Base-by-base conservation (phyloP, 2,329 filamentous ascomycete genomes). In the Colletotrichum phormii region DNA sequence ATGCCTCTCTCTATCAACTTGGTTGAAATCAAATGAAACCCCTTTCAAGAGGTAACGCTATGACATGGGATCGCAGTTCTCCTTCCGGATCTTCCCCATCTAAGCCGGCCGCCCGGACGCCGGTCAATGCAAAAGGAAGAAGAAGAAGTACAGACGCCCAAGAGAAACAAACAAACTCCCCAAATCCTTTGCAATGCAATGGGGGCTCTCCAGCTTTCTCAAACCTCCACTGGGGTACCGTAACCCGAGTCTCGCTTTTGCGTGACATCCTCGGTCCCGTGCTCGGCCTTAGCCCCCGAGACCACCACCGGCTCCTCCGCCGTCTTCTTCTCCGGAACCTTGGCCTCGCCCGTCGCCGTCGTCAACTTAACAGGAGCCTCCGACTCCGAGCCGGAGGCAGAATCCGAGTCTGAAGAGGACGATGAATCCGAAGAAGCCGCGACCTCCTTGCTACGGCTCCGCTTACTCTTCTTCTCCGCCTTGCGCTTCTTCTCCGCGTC, bases 401-500 rank as follows among this genome's bases (percentile, higher is more conserved):
- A 57, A 3, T 42, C 49, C 22, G 62, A 66, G 22, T 49, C 42
- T 42, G 58, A 53, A n/a, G 33, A 42, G 13, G 37, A 26, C 2
- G 67, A 26, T 2, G 67, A 62, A 24, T 58, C 46, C 33, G 62
- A 62, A 22, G 24, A 51, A 4, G 18, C 24, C 13, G 67, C 72
- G 4, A 12, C 42, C 42, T 49, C 42, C 12, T 75, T 67, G 13
- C 76, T 63, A 76, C 76, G 71, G 29, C 75, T 64, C 22, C 67
- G 74, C 33, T 77, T 71, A 77, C 66, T 75, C 60, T 72, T 75
- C 67, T 75, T 63, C 72, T 72, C 49, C 24, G 65, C 63, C 51
- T 80, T 72, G 66, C 81, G 78, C 75, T 81, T 75, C 70, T 80
- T 74, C 64, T 80, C 76, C 55, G 79, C 77, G 68, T 79, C 75